Percentiles rank a stretch among this genome's conserved stretches.
phyloP scores from a whole-genome alignment of 768 basidiomycete genomes.

The Botryobasidium botryosum region DNA sequence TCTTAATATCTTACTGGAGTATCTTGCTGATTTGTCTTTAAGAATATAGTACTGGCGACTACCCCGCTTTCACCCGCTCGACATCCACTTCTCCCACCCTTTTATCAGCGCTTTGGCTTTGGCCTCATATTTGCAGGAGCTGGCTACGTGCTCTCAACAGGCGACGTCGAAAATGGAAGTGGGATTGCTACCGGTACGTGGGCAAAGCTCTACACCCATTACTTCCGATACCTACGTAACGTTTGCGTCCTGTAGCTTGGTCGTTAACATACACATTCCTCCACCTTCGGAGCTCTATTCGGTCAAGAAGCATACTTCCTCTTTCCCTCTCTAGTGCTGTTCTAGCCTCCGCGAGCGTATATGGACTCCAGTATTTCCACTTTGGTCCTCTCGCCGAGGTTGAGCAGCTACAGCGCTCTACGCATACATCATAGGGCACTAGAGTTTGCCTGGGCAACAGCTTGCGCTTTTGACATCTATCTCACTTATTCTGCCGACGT shows the following conservation, averaged over 20 bases:
- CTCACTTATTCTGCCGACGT: no score
- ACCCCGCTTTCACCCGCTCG: slow-evolving; percentile 2
- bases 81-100: slow-evolving; percentile 23
- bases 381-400: neutral
- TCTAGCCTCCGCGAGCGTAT: neutral
- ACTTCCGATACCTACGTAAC: neutral
- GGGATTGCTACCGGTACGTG: slow-evolving; percentile 26
- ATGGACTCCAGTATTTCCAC: neutral
- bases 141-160: slow-evolving; percentile 26
- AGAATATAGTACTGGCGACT: slow-evolving; percentile 6
- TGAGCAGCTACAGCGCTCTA: no score
- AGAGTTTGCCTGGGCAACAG: no score
- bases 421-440: no score
- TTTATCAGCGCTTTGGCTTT: slow-evolving; percentile 29
- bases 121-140: slow-evolving; percentile 28
- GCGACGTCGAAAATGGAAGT: slow-evolving; percentile 28
- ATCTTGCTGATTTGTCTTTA: no score
- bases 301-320: neutral
- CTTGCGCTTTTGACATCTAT: no score
- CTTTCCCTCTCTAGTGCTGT: neutral
- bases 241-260: neutral
- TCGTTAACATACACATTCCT: neutral
- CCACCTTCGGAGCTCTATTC: neutral
- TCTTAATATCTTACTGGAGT: no score
- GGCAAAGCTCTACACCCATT: neutral